These are phyloP conservation scores for Penicillium parvum DNA, from an alignment of 495 filamentous ascomycete genomes.

Conservation along the genomic window DNA sequence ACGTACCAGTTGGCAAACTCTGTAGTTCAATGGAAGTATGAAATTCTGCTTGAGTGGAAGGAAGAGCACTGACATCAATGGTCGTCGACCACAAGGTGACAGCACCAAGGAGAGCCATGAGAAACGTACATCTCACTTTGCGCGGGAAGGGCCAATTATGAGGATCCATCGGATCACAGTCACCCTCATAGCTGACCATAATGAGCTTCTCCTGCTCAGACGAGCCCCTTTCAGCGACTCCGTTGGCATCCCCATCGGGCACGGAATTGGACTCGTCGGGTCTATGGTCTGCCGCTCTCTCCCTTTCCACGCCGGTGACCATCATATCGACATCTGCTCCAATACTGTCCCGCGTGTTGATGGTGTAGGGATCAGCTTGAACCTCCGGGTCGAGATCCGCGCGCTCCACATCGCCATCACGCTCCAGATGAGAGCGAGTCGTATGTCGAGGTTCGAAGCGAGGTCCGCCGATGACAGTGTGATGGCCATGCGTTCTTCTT, in stretches of 20 bases:
- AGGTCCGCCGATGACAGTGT: neutral
- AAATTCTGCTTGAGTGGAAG: neutral
- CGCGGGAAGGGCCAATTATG: constrained; percentile 50
- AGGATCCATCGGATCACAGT: constrained; percentile 49
- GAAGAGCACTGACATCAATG: constrained; percentile 39
- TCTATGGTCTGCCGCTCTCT: neutral
- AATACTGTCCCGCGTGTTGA: constrained; percentile 17
- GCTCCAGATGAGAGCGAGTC: neutral
- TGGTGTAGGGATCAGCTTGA: constrained; percentile 15
- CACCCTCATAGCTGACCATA: constrained; percentile 52
- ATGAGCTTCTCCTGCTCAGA: constrained; percentile 48
- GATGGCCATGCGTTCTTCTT: neutral
- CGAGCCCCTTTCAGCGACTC: neutral
- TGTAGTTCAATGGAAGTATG: constrained; percentile 11
- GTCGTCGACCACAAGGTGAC: constrained; percentile 43
- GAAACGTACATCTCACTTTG: constrained; percentile 33
- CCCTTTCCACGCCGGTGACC: constrained; percentile 16
- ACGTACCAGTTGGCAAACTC: constrained; percentile 16
- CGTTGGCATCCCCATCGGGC: neutral
- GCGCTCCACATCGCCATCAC: constrained; percentile 1
- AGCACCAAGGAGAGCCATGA: constrained; percentile 46
- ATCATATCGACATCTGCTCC: constrained; percentile 14
- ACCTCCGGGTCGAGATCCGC: constrained; percentile 6
- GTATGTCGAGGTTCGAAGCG: neutral
- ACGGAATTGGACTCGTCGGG: neutral